These are phyloP conservation scores for Podaxis mareebaensis DNA, from an alignment of 768 basidiomycete species.

Conservation along the genomic window DNA sequence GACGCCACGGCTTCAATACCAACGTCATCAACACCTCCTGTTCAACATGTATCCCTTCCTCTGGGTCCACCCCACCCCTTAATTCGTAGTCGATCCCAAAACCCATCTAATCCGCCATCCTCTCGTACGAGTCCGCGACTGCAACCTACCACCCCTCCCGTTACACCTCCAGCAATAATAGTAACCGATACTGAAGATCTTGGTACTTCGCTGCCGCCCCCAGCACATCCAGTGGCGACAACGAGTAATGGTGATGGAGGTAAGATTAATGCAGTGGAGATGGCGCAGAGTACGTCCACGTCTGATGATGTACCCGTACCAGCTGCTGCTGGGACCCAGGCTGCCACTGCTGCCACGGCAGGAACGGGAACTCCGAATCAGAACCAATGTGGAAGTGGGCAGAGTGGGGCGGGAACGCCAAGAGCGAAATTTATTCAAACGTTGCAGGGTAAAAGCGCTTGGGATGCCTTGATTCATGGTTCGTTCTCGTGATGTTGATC, in stretches of 20 bases:
- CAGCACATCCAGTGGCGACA: neutral
- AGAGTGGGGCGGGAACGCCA: constrained; percentile 31
- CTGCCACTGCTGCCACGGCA: neutral
- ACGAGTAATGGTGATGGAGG: constrained; percentile 7
- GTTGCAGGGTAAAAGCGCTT: constrained; percentile 60
- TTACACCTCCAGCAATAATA: constrained; percentile 3
- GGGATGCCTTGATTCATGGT: constrained; percentile 70
- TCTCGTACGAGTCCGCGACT: constrained; percentile 10
- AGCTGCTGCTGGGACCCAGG: neutral
- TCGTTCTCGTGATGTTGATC: constrained; percentile 50
- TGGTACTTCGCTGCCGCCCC: neutral
- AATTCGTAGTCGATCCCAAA: constrained; percentile 10
- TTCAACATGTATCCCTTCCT: neutral
- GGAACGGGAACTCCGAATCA: neutral
- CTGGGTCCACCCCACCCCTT: constrained; percentile 4
- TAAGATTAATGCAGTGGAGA: neutral
- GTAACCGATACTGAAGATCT: constrained; percentile 12
- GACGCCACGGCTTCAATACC: constrained; percentile 1
- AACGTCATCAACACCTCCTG: neutral
- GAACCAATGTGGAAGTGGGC: constrained; percentile 14
- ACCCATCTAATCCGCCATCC: constrained; percentile 1
- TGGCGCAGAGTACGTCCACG: neutral
- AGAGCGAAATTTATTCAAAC: constrained; percentile 56
- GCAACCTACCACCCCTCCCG: constrained; percentile 4
- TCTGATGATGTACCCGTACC: neutral